Base-by-base conservation (phyloP, 768 basidiomycete species). In the Kwoniella botswanensis region DNA sequence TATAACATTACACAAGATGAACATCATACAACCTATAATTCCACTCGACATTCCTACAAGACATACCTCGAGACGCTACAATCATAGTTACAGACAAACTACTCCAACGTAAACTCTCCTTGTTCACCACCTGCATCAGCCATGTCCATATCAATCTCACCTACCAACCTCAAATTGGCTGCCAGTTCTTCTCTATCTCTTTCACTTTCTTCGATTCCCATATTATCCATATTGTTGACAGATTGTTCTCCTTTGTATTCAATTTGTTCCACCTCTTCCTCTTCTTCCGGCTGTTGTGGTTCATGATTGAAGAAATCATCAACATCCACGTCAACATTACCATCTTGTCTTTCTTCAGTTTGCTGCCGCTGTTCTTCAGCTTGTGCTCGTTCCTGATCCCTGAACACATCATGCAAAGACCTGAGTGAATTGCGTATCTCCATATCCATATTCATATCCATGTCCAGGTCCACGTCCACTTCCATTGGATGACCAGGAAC, bases 171-270 rank as follows among this genome's bases (percentile, higher is more conserved):
- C 18, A 65, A 26, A 65, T 65, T 26, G 1, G 63, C 63, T 15
- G 63, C 63, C 53, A 65, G n/a, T 18, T 65, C 54, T 65, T 65
- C 41, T 43, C 55, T 42, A 3, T 56, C 63, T 41, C 24, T 21
- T n/a, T 52, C 46, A 18, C 18, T 21, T 17, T 18, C 21, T 26
- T 64, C 59, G 2, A 6, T 11, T 42, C 2, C 42, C 10, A 6
- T 24, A 26, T 13, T 35, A 29, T 26, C 29, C 22, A 61, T 42
- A 42, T 2, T 44, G 1, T 2, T 44, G 1, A 43, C 18, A 43
- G 35, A 7, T 44, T 22, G 3, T 61, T 26, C 35, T 43, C 43
- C 57, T 29, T 10, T 26, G 3, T 59, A 7, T 29, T 29, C 44
- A 43, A 35, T 59, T n/a, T 68, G 35, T 35, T 60, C 67, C 21